A percentile compares a stretch with the other conserved stretches of the same genome.
These are phyloP conservation scores for Phyllosticta paracitricarpa DNA, from an alignment of 2,329 filamentous ascomycete species.

Conservation along the genomic window DNA sequence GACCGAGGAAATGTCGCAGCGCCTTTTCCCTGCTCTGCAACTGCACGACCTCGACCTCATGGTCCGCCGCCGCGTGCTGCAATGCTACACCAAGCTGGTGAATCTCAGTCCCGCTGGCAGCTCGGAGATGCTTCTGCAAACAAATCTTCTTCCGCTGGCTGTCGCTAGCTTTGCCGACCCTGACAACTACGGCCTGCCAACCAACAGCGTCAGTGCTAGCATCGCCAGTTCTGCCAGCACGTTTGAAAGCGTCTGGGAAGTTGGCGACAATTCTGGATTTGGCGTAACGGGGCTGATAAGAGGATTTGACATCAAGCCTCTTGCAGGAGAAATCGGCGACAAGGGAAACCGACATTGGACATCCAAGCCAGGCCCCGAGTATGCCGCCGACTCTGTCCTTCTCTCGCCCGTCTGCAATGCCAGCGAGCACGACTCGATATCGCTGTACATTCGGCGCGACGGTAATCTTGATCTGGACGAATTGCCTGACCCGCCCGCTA, in stretches of 20 bases:
- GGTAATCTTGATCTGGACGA: slow-evolving; percentile 28
- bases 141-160: slow-evolving; percentile 80
- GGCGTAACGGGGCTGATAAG: slow-evolving; percentile 79
- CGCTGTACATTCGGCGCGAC: slow-evolving; percentile 57
- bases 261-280: slow-evolving; percentile 89
- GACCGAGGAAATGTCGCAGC: slow-evolving; percentile 75
- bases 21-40: slow-evolving; percentile 75
- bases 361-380: slow-evolving; percentile 50
- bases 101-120: slow-evolving; percentile 78
- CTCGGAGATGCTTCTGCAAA: slow-evolving; percentile 77
- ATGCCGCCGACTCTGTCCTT: slow-evolving; percentile 47
- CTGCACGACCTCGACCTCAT: slow-evolving; percentile 85
- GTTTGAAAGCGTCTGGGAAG: slow-evolving; percentile 92
- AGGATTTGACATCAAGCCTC: slow-evolving; percentile 61
- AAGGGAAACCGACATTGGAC: slow-evolving; percentile 40
- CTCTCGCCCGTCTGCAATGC: slow-evolving; percentile 64
- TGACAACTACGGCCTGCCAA: slow-evolving; percentile 63
- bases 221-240: slow-evolving; percentile 83
- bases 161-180: slow-evolving; percentile 90
- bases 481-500: slow-evolving; percentile 70
- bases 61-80: slow-evolving; percentile 83
- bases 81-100: slow-evolving; percentile 88
- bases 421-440: slow-evolving; percentile 79
- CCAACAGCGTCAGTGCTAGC: slow-evolving; percentile 72
- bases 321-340: slow-evolving; percentile 50